phyloP scores from a whole-genome alignment of 768 basidiomycete species.

The Leccinum arenicola region DNA sequence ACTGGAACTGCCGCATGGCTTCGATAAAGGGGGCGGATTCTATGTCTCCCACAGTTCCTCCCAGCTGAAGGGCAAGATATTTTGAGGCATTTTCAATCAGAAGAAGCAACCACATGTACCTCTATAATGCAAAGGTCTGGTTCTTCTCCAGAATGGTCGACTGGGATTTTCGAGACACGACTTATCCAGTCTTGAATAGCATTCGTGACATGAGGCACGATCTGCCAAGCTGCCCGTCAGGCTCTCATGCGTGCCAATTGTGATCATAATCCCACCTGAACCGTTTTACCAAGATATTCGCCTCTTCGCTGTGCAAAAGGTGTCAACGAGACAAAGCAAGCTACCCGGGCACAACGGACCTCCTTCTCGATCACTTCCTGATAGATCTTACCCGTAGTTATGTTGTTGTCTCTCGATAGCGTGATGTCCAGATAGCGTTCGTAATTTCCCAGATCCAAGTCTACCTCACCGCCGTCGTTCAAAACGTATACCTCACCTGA shows the following conservation, averaged over 20 bases:
- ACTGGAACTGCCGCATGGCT: slow-evolving; percentile 99
- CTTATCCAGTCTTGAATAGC: slow-evolving; percentile 99
- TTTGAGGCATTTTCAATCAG: slow-evolving; percentile 6
- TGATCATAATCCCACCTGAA: slow-evolving; percentile 58
- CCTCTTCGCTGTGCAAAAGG: slow-evolving; percentile 56
- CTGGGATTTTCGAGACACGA: slow-evolving; percentile 89
- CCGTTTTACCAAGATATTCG: slow-evolving; percentile 94
- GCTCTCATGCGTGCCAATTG: neutral
- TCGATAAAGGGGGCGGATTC: slow-evolving; percentile 98
- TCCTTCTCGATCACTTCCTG: slow-evolving; percentile 95
- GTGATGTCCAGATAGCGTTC: slow-evolving; percentile 97
- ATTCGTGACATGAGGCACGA: slow-evolving; percentile 94
- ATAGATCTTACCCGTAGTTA: slow-evolving; percentile 99
- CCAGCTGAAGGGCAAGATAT: slow-evolving; percentile 55
- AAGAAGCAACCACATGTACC: slow-evolving; percentile 43
- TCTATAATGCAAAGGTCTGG: slow-evolving; percentile 98
- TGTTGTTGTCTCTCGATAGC: slow-evolving; percentile 92
- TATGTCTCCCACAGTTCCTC: slow-evolving; percentile 98
- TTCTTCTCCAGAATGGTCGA: slow-evolving; percentile 88
- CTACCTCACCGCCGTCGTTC: slow-evolving; percentile 98
- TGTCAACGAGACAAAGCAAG: slow-evolving; percentile 11
- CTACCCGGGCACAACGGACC: slow-evolving; percentile 47
- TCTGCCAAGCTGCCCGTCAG: slow-evolving; percentile 42
- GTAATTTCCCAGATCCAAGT: slow-evolving; percentile 97
- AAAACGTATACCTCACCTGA: slow-evolving; percentile 95